Conservation (phyloP, 1,284 basidiomycete genomes). For the Phaffia rhodozyma region DNA sequence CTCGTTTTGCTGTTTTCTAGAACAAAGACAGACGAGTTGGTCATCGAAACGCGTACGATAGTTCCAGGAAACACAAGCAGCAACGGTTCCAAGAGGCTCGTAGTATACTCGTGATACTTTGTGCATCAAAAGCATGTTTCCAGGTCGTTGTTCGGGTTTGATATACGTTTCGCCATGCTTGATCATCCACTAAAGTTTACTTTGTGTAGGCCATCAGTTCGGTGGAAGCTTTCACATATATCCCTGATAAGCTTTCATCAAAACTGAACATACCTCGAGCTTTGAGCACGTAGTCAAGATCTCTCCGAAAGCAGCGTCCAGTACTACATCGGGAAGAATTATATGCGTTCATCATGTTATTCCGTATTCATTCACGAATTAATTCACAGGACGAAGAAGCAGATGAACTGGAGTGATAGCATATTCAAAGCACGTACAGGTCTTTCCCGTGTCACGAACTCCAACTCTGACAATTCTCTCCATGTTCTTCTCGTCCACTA, state of each 20-base stretch:
- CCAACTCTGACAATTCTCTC: slow-evolving; percentile 77
- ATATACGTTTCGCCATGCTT: slow-evolving; percentile 65
- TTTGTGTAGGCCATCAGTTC: background rate
- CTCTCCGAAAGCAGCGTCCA: slow-evolving; percentile 82
- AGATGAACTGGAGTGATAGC: background rate
- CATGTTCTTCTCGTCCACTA: slow-evolving; percentile 60
- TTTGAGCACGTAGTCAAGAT: slow-evolving; percentile 80
- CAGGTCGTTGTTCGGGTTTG: slow-evolving; percentile 52
- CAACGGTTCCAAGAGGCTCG: slow-evolving; percentile 86
- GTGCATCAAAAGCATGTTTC: slow-evolving; percentile 69
- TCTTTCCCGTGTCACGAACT: slow-evolving; percentile 91
- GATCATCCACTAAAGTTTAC: slow-evolving; percentile 48
- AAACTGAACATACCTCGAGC: slow-evolving; percentile 42
- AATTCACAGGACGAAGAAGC: background rate
- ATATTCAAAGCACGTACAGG: slow-evolving; percentile 46
- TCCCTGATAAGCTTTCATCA: background rate
- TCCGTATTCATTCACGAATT: too few relatives aligned
- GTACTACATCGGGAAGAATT: slow-evolving; percentile 41
- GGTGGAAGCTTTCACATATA: background rate
- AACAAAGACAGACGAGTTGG: background rate
- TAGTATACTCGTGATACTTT: slow-evolving; percentile 71
- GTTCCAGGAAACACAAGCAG: slow-evolving; percentile 89
- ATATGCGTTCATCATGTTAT: background rate
- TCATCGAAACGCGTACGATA: slow-evolving; percentile 48
- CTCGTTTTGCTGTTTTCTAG: background rate